Base-by-base conservation (phyloP, 176 grass and related monocot species). In the Panicum miliaceum region DNA sequence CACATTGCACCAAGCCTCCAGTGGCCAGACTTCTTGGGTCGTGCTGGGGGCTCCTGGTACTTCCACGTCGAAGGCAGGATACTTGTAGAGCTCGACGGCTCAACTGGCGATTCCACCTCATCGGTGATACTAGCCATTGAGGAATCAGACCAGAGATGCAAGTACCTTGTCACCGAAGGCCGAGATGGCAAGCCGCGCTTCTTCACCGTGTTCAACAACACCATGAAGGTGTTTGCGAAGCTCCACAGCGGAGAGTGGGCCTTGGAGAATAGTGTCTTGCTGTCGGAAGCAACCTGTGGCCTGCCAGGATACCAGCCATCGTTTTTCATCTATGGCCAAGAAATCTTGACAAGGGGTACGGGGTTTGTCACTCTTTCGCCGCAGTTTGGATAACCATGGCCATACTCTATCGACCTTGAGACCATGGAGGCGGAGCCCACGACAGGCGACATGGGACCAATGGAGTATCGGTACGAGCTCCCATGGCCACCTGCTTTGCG, bases 91-190 rank as follows among this genome's bases (percentile, higher is more conserved):
- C 63, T 65, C 2, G 60, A 65, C 5, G 2, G 34, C 4, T 6
- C 6, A 14, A 67, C 34, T 0, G 16, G 35, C 3, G 64, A 37
- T 0, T 67, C 22, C 64, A 4, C 64, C 0, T 11, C 16, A 1
- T 67, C 18, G 0, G 1, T 9, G 8, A 41, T 68, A 2, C 64
- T 36, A 18, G 3, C 7, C 64, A 12, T 12, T 5, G 64, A 40
- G 18, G 4, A 22, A 41, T 15, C 1, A 64, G 2, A 35, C 3
- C 0, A 0, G 29, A 19, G 0, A 6, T 0, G 0, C 12, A n/a
- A 12, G 3, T 38, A 4, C 35, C 4, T 9, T 3, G 0, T 68
- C 64, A 41, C 19, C 2, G 19, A 68, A 4, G 8, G 8, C 3
- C 8, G 35, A 0, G 64, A 68, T 9, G 19, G 64, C 18, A 40